Evolutionary conservation across 345 rosid genomes (phyloP).

Genomic region (Erysimum cheiranthoides): DNA sequence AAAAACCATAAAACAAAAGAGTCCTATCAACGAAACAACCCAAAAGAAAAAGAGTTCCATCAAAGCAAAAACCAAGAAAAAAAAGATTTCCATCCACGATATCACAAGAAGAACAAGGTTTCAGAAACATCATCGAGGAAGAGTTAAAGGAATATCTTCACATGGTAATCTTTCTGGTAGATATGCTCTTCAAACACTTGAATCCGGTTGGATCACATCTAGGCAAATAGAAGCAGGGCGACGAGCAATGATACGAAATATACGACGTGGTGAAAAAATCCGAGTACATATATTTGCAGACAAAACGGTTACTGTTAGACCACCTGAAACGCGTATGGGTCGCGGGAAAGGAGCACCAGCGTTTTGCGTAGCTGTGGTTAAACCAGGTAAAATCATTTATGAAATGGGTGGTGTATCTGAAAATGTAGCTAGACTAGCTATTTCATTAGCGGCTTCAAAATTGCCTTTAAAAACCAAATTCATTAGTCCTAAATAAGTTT

Average conservation of each 20-base stretch:
- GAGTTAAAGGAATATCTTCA: conserved; percentile 31
- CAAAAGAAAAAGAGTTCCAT: no score
- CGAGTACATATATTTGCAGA: background rate
- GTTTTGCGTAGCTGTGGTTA: conserved; percentile 3
- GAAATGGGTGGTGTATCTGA: conserved; percentile 1
- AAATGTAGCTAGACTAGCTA: background rate
- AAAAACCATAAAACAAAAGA: no score
- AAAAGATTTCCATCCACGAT: background rate
- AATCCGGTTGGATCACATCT: conserved; percentile 33
- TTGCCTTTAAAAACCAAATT: background rate
- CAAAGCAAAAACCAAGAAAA: background rate
- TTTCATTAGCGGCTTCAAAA: background rate
- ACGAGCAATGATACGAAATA: background rate
- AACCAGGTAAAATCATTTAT: conserved; percentile 4
- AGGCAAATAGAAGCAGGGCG: conserved; percentile 31
- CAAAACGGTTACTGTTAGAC: background rate
- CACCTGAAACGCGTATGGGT: background rate
- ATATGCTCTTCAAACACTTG: conserved; percentile 36
- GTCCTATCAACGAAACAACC: background rate
- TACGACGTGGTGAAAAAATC: background rate
- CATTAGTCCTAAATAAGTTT: background rate
- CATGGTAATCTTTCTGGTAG: conserved; percentile 17
- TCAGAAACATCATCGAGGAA: conserved; percentile 15
- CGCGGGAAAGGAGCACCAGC: background rate
- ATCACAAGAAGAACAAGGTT: background rate